Conservation (phyloP, 2,329 filamentous ascomycete genomes). For the Beauveria medogensis region DNA sequence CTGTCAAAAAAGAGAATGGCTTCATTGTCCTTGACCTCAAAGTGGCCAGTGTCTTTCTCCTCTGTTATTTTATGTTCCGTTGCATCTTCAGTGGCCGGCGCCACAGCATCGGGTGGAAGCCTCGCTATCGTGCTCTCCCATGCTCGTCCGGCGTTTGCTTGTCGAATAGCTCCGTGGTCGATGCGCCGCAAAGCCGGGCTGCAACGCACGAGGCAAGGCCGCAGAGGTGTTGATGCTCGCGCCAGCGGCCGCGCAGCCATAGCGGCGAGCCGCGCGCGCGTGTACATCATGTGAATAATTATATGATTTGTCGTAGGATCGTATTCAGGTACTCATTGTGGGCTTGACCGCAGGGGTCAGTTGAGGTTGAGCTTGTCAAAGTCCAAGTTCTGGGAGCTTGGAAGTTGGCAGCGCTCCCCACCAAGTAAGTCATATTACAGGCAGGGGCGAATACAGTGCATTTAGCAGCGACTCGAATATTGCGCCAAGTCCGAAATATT, state of each 20-base stretch:
- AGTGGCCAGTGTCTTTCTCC: constrained; percentile 70
- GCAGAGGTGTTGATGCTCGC: not conserved
- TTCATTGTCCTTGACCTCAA: constrained; percentile 66
- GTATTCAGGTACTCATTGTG: not conserved
- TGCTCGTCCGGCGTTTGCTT: not conserved
- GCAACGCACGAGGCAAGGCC: not conserved
- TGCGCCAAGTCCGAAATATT: too few species aligned
- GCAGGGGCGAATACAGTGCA: not conserved
- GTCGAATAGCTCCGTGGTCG: not conserved
- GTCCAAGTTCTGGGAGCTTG: not conserved
- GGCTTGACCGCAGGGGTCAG: not conserved
- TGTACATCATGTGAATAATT: not conserved
- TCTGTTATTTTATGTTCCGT: constrained; percentile 29
- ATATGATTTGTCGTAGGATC: not conserved
- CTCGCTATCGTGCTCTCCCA: constrained; percentile 16
- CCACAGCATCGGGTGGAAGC: not conserved
- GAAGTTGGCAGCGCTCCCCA: not conserved
- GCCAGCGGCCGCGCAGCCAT: constrained; percentile 9
- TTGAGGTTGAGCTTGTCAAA: not conserved
- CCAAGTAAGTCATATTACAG: not conserved
- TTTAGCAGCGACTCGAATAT: too few species aligned
- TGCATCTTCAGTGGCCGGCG: not conserved
- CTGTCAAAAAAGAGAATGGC: constrained; percentile 86
- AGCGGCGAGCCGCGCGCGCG: not conserved
- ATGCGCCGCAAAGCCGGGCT: not conserved